phyloP scores from a whole-genome alignment of 371 early-diverging fungal species.

The Mortierella polycephala region DNA sequence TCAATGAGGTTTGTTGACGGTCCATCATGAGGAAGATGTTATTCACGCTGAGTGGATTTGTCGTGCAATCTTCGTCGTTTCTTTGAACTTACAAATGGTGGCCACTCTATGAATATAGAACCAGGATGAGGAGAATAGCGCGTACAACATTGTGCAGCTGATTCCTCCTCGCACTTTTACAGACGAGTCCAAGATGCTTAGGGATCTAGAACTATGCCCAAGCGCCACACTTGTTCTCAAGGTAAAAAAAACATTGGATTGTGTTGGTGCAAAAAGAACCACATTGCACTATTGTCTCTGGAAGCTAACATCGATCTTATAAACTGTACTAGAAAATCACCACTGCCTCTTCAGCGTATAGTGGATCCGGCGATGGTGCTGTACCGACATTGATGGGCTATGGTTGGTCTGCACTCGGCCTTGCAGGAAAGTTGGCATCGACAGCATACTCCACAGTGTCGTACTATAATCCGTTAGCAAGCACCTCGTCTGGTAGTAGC shows the following conservation, averaged over 20 bases:
- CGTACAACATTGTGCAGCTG: conserved; percentile 51
- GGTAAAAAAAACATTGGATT: conserved; percentile 3
- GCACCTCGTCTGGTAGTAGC: background rate
- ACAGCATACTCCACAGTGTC: conserved; percentile 37
- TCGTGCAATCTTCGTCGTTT: background rate
- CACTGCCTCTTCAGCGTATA: conserved; percentile 36
- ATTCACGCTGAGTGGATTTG: background rate
- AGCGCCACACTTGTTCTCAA: conserved; percentile 70
- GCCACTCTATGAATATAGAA: conserved; percentile 10
- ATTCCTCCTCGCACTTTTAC: conserved; percentile 45
- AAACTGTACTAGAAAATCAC: conserved; percentile 18
- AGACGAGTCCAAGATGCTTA: conserved; percentile 58
- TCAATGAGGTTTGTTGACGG: conserved; percentile 28
- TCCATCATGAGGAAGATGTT: background rate
- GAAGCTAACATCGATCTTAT: background rate
- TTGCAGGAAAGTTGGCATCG: conserved; percentile 46
- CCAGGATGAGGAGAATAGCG: conserved; percentile 21
- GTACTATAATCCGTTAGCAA: conserved; percentile 40
- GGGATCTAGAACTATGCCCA: conserved; percentile 62
- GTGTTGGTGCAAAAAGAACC: background rate
- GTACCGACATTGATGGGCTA: conserved; percentile 25
- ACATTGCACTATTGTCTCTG: background rate
- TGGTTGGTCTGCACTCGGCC: conserved; percentile 45
- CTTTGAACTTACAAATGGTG: background rate
- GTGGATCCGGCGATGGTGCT: conserved; percentile 22